Base-by-base conservation (phyloP, 2,329 filamentous ascomycete genomes). In the Fusarium compactum region DNA sequence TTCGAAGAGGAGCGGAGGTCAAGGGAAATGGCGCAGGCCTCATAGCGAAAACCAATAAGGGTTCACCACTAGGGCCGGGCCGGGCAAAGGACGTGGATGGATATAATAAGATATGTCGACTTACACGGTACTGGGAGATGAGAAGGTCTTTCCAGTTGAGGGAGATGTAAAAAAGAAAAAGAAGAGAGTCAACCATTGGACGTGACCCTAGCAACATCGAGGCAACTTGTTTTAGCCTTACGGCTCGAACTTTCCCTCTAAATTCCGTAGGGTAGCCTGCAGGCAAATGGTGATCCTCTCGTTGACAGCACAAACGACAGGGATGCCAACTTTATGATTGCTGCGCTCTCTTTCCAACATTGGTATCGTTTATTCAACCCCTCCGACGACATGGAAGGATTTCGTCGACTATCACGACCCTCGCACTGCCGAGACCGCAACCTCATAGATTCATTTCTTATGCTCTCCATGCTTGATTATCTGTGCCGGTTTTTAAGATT, bases 31-130 rank as follows among this genome's bases (percentile, higher is more conserved):
- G 25, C 18, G 34, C 52, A 59, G 53, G 47, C 50, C 52, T 45
- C 46, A 48, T 53, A 47, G 56, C 61, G 43, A 48, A 45, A 66
- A 46, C 63, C 50, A 66, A 58, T 60, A 62, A 47, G 41, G 56
- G 48, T 57, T 59, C 53, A 71, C 56, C 74, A 57, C 74, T 75
- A 76, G 74, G 74, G 74, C 75, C 74, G 74, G 74, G 53, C 74
- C 74, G 74, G 71, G 41, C 22, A 65, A 62, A 67, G 44, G 57
- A 72, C 51, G 63, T 63, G 63, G 51, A 76, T 64, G 70, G 62
- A 62, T 65, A 56, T 20, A 18, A 29, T 40, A 62, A 62, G 51
- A 69, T 54, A 53, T 59, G 55, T 59, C 59, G 53, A 64, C 64
- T 57, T 32, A 64, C 10, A n/a, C 34, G 18, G 34, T n/a, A n/a